These are phyloP conservation scores for Mycena albidolilacea DNA, from an alignment of 768 basidiomycete genomes.

Conservation along the genomic window DNA sequence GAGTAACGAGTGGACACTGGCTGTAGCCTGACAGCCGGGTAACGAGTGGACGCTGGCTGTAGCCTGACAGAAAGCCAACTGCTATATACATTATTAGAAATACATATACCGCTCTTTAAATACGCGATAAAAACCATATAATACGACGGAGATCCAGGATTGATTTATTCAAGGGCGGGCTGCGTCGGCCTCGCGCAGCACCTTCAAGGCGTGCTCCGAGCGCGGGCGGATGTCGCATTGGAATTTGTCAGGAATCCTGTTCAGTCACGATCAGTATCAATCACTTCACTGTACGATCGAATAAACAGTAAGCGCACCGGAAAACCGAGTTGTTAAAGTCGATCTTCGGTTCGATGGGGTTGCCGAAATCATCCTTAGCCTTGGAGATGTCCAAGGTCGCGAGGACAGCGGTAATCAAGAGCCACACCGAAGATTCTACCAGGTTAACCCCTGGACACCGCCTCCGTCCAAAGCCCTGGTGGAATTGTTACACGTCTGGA, in stretches of 20 bases:
- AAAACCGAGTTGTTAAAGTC: slow-evolving; percentile 75
- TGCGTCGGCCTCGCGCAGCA: slow-evolving; percentile 54
- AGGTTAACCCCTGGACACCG: slow-evolving; percentile 77
- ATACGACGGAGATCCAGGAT: neutral
- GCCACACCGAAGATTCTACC: slow-evolving; percentile 75
- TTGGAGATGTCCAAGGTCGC: slow-evolving; percentile 71
- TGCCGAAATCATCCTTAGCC: slow-evolving; percentile 64
- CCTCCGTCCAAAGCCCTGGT: slow-evolving; percentile 58
- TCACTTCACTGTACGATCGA: neutral
- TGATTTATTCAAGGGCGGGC: slow-evolving; percentile 30
- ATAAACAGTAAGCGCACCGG: slow-evolving; percentile 57
- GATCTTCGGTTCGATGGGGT: slow-evolving; percentile 62
- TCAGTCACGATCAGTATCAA: slow-evolving; percentile 8
- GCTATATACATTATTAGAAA: slow-evolving; percentile 16
- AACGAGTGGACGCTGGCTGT: slow-evolving; percentile 32
- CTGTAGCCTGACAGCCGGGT: neutral
- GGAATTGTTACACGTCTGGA: neutral
- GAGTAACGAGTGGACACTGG: slow-evolving; percentile 24
- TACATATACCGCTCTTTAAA: slow-evolving; percentile 38
- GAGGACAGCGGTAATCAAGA: slow-evolving; percentile 68
- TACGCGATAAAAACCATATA: slow-evolving; percentile 37
- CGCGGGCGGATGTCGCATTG: slow-evolving; percentile 65
- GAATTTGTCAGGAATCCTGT: slow-evolving; percentile 65
- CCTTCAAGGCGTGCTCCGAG: slow-evolving; percentile 58
- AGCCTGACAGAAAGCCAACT: slow-evolving; percentile 18